Base-by-base conservation (phyloP, 768 basidiomycete species). In the Kwoniella sp. region DNA sequence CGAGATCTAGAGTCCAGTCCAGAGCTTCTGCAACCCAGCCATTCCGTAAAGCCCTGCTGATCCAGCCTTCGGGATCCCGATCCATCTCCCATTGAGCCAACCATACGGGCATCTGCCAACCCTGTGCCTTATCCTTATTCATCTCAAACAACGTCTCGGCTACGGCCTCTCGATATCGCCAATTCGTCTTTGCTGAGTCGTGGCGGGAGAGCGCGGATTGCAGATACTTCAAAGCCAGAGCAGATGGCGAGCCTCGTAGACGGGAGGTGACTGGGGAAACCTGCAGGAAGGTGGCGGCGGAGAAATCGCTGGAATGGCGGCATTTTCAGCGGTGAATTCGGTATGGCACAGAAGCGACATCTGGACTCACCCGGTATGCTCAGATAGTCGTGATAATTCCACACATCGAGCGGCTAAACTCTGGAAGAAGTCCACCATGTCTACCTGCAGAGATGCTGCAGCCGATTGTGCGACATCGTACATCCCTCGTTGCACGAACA, bases 211-310 rank as follows among this genome's bases (percentile, higher is more conserved):
- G 83, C 21, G 88, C 85, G 68, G 87, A 84, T 67, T 91, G 89
- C 49, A 99, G 84, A 78, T 92, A 92, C 73, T 89, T 85, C 90
- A 93, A 93, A 4, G 88, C 92, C 65, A 90, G 85, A 68, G 90
- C 88, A 36, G 87, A 85, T 19, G 87, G 83, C 6, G 89, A 85
- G 3, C 94, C 94, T 21, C 89, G 85, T 88, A 95, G 95, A 0
- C 89, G 88, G 1, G 87, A 84, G 10, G 90, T 74, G 17, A 72
- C 53, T 2, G 75, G 72, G 8, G 77, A 77, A 19, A 60, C 47
- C n/a, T 70, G 67, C 33, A 97, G 83, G 93, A 94, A 97, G 67
- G 88, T 87, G 0, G 84, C 85, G 58, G 89, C 86, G 69, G 88
- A 86, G 80, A 63, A 59, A 24, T 77, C 70, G 52, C 91, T 92